Conservation (phyloP, 345 rosid genomes). For the Eucalyptus albens region DNA sequence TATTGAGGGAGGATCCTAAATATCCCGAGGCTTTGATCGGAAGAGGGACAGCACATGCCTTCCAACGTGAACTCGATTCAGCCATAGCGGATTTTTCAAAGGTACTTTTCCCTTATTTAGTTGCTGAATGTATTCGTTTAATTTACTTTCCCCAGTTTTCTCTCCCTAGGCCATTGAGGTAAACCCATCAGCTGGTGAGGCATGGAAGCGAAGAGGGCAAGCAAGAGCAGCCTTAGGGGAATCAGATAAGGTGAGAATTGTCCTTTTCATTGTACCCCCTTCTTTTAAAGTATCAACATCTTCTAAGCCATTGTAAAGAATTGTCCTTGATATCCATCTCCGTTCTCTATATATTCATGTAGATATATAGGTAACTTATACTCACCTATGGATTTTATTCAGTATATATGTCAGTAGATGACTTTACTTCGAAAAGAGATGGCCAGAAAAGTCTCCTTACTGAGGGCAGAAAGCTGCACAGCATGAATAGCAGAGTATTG, state of each 20-base stretch:
- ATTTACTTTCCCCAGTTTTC: not conserved
- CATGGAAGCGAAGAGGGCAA: constrained; percentile 99
- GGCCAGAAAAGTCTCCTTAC: not conserved
- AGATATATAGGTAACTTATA: not conserved
- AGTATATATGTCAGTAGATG: not conserved
- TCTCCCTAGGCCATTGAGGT: constrained; percentile 66
- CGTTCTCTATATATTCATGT: not conserved
- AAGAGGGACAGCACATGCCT: constrained; percentile 96
- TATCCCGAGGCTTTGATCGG: constrained; percentile 96
- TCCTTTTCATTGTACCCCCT: not conserved
- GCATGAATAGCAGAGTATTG: not conserved
- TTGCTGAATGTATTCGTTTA: not conserved
- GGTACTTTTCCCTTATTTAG: constrained; percentile 22
- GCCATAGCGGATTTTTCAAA: constrained; percentile 88
- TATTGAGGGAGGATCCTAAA: constrained; percentile 72
- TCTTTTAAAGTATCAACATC: not conserved
- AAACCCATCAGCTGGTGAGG: constrained; percentile 93
- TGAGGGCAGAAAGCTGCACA: not conserved
- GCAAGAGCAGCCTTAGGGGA: constrained; percentile 96
- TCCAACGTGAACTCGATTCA: constrained; percentile 74
- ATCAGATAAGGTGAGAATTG: constrained; percentile 50
- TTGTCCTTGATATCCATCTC: not conserved
- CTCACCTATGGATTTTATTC: not conserved
- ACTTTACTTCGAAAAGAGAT: not conserved
- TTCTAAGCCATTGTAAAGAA: not conserved